A percentile compares a stretch with the other conserved stretches of the same genome.
phyloP scores from a whole-genome alignment of 495 filamentous ascomycete genomes.

The Cercophora samala region DNA sequence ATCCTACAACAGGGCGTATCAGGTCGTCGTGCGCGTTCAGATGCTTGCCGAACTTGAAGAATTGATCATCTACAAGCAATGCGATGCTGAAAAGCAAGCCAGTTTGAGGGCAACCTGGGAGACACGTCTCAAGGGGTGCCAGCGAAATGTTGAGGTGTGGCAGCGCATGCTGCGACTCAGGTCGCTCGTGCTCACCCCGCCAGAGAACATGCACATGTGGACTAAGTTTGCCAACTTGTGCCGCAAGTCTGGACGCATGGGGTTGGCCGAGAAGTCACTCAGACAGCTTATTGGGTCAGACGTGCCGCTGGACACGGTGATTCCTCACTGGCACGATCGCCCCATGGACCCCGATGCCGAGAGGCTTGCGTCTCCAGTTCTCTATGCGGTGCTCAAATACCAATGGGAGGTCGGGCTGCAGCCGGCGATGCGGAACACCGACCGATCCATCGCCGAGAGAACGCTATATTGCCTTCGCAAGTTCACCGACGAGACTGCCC shows the following conservation, averaged over 20 bases:
- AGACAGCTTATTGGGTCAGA: slow-evolving; percentile 61
- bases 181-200: slow-evolving; percentile 82
- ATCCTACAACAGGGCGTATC: slow-evolving; percentile 93
- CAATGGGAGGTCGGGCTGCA: slow-evolving; percentile 77
- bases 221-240: slow-evolving; percentile 99
- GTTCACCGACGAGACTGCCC: slow-evolving; percentile 75
- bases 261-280: slow-evolving; percentile 94
- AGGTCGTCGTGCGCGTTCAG: slow-evolving; percentile 92
- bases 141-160: slow-evolving; percentile 97
- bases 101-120: slow-evolving; percentile 94
- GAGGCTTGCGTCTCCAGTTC: slow-evolving; percentile 68
- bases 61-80: slow-evolving; percentile 95
- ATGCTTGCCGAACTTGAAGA: slow-evolving; percentile 99
- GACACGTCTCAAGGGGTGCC: slow-evolving; percentile 87
- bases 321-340: slow-evolving; percentile 50
- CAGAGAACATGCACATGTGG: slow-evolving; percentile 96
- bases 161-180: slow-evolving; percentile 95
- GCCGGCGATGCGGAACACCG: slow-evolving; percentile 36
- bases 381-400: slow-evolving; percentile 91
- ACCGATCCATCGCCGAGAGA: slow-evolving; percentile 46
- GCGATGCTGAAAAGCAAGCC: slow-evolving; percentile 79
- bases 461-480: slow-evolving; percentile 74
- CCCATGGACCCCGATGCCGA: slow-evolving; percentile 30
- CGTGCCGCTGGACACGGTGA: slow-evolving; percentile 60
- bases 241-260: slow-evolving; percentile 89